These are phyloP conservation scores for Irpex sp. DNA, from an alignment of 1,284 basidiomycete genomes.

Conservation along the genomic window DNA sequence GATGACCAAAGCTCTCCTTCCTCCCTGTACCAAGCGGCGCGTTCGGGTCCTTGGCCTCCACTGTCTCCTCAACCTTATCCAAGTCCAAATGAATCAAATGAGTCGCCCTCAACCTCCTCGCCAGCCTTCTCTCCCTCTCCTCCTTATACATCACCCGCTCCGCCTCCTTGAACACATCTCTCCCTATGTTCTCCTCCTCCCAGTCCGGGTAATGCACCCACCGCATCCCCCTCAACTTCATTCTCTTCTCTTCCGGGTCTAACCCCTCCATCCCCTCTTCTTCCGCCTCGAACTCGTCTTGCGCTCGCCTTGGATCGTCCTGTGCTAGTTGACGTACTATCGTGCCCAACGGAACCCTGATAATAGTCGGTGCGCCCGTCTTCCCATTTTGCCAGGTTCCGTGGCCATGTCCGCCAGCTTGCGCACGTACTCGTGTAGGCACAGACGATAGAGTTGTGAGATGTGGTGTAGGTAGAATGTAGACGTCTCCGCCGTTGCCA, in stretches of 20 bases:
- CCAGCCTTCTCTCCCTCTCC: conserved; percentile 56
- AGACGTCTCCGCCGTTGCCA: conserved; percentile 83
- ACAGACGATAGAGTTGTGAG: conserved; percentile 79
- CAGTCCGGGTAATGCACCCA: conserved; percentile 80
- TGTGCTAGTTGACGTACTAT: conserved; percentile 74
- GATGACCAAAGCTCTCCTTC: conserved; percentile 54
- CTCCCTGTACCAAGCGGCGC: conserved; percentile 68
- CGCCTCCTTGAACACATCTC: conserved; percentile 74
- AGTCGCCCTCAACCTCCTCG: conserved; percentile 38
- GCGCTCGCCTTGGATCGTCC: conserved; percentile 56
- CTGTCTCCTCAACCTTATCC: conserved; percentile 43
- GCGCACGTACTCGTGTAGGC: conserved; percentile 62
- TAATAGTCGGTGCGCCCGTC: conserved; percentile 65
- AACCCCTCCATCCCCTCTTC: conserved; percentile 57
- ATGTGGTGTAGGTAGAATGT: conserved; percentile 71
- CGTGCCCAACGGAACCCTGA: conserved; percentile 86
- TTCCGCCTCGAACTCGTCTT: conserved; percentile 66
- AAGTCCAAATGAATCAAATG: conserved; percentile 58
- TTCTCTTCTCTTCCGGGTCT: conserved; percentile 41
- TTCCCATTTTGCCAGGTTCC: conserved; percentile 86
- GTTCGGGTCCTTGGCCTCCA: conserved; percentile 42
- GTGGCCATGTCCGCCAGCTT: conserved; percentile 67
- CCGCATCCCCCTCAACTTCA: conserved; percentile 60
- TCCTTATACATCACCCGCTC: conserved; percentile 61
- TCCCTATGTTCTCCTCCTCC: conserved; percentile 56